These are phyloP conservation scores for Scedosporium dehoogii DNA, from an alignment of 2,329 filamentous ascomycete genomes.

Conservation along the genomic window DNA sequence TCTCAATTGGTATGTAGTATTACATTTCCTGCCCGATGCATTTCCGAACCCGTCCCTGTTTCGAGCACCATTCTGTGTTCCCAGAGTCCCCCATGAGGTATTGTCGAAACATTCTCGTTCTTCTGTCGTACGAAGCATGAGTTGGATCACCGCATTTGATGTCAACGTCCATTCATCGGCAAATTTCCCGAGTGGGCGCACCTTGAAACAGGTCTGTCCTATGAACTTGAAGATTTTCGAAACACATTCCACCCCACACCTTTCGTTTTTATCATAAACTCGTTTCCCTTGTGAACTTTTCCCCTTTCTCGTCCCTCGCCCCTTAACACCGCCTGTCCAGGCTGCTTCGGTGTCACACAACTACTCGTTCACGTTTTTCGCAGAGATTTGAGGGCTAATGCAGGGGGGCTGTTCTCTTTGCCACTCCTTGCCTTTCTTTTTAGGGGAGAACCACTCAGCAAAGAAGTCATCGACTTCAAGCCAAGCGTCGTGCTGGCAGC, in stretches of 20 bases:
- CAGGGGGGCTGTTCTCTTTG: constrained; percentile 8
- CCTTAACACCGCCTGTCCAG: not conserved
- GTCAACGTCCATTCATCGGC: not conserved
- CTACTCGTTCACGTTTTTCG: too few species aligned
- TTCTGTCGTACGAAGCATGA: not conserved
- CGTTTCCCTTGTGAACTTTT: not conserved
- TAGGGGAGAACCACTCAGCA: constrained; percentile 49
- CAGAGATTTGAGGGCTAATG: not conserved
- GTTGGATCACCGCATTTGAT: not conserved
- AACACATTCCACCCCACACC: not conserved
- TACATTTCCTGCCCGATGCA: too few species aligned
- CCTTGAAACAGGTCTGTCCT: too few species aligned
- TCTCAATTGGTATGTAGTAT: constrained; percentile 63
- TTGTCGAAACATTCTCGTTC: not conserved
- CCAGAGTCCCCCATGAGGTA: not conserved
- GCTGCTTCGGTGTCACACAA: not conserved
- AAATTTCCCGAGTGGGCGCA: not conserved
- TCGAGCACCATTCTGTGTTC: not conserved
- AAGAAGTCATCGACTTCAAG: constrained; percentile 40
- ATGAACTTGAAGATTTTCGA: not conserved
- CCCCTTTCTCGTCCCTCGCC: not conserved
- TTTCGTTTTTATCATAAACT: not conserved
- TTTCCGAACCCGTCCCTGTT: not conserved
- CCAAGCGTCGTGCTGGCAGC: constrained; percentile 85
- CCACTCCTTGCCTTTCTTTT: not conserved